Percentiles rank a stretch among this genome's conserved stretches.
Evolutionary conservation across 2,329 filamentous ascomycete genomes (phyloP).

Genomic region (Colletotrichum caudatum): DNA sequence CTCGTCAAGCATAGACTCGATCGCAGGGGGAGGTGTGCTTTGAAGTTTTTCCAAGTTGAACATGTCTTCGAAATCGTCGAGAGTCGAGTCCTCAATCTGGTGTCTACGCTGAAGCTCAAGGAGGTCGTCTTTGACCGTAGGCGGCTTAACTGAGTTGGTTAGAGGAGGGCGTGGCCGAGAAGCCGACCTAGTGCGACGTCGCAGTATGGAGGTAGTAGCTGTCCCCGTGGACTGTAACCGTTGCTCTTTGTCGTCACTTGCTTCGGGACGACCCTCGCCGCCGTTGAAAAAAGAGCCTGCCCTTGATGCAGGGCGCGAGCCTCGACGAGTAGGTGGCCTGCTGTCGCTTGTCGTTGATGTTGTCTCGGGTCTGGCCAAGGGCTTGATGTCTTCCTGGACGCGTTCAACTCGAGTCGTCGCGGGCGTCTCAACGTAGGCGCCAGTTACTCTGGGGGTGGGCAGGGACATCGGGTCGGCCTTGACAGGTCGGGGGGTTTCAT

Average conservation of each 20-base stretch:
- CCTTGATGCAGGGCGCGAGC: conserved; percentile 21
- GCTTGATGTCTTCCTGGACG: conserved; percentile 44
- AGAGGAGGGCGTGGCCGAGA: conserved; percentile 60
- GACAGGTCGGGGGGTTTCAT: conserved; percentile 61
- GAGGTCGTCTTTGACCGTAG: conserved; percentile 68
- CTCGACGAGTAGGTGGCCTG: conserved; percentile 27
- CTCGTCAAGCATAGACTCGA: conserved; percentile 43
- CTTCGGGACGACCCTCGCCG: conserved; percentile 21
- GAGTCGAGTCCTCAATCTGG: conserved; percentile 69
- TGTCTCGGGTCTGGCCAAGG: conserved; percentile 29
- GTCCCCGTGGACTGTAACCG: conserved; percentile 41
- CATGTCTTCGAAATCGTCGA: conserved; percentile 69
- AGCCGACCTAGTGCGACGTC: conserved; percentile 53
- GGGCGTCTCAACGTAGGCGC: conserved; percentile 69
- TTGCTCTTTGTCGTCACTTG: conserved; percentile 15
- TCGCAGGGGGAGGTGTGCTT: conserved; percentile 24
- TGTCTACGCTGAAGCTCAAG: conserved; percentile 64
- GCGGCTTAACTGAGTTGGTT: conserved; percentile 65
- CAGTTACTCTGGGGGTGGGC: conserved; percentile 66
- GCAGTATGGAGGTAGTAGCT: conserved; percentile 26
- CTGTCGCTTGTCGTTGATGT: conserved; percentile 11
- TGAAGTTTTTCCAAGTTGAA: conserved; percentile 45
- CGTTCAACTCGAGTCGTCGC: conserved; percentile 58
- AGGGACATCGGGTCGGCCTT: conserved; percentile 61
- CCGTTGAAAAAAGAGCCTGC: conserved; percentile 12